Evolutionary conservation across 108 stramenopile species (phyloP).

Genomic region (Pseudonitzschia delicatissima): DNA sequence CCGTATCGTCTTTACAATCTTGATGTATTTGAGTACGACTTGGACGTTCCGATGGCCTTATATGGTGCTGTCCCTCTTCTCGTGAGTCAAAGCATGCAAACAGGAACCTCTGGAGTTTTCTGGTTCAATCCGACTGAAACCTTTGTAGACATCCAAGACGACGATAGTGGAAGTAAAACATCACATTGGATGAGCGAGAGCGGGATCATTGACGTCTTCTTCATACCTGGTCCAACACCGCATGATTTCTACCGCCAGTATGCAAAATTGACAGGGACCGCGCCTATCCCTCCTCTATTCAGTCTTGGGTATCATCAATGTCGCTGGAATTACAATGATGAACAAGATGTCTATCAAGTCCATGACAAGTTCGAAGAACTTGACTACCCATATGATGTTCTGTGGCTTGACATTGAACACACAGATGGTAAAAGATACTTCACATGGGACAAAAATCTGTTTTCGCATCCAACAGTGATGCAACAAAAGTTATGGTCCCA

Average conservation of each 20-base stretch:
- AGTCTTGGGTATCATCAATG: constrained; percentile 99
- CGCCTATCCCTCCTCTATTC: constrained; percentile 93
- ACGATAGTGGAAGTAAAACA: constrained; percentile 28
- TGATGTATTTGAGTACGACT: constrained; percentile 99
- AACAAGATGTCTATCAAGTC: constrained; percentile 92
- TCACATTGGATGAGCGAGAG: constrained; percentile 96
- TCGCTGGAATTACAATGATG: constrained; percentile 98
- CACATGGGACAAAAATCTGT: constrained; percentile 95
- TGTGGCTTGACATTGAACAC: constrained; percentile 99
- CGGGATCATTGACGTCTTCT: constrained; percentile 87
- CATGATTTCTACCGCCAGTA: constrained; percentile 85
- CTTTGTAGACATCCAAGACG: constrained; percentile 89
- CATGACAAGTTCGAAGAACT: constrained; percentile 92
- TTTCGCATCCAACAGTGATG: constrained; percentile 94
- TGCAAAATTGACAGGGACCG: constrained; percentile 82
- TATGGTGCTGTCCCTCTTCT: constrained; percentile 95
- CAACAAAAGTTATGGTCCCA: constrained; percentile 82
- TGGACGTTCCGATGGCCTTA: constrained; percentile 97
- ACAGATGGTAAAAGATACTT: constrained; percentile 99
- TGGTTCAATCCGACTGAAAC: constrained; percentile 99
- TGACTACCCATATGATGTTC: constrained; percentile 98
- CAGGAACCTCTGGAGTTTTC: constrained; percentile 89
- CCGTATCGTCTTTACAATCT: constrained; percentile 99
- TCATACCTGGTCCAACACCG: constrained; percentile 80
- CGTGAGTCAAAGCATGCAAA: constrained; percentile 61